Evolutionary conservation across 2,329 filamentous ascomycete genomes (phyloP), one percentile per base, ranked within the genome.

Genomic region (Nemania sp.): DNA sequence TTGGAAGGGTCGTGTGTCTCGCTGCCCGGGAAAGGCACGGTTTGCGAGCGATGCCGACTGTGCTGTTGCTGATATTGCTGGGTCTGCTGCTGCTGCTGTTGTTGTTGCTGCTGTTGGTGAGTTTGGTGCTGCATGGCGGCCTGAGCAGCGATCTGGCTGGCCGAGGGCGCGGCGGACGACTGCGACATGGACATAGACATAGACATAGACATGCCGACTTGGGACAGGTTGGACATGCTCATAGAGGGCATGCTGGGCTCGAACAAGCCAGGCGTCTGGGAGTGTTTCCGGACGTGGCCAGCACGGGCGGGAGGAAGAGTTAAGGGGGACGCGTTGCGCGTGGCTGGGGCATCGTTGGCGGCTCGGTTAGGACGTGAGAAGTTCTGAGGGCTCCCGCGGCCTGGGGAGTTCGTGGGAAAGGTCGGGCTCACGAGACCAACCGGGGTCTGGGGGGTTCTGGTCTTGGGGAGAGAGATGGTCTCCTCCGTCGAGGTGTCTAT

Each of bases 141-240:
- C 79, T 94, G 92, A 20, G 92, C 92, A 45, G 92, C 92, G 71
- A 94, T 93, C 78, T 93, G 90, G 79, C 91, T 93, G n/a, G 92
- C 89, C 1, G 86, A 85, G 69, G 88, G 79, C 27, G 83, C 78
- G 43, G 78, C 77, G 51, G 80, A 81, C 75, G 79, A 77, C 61
- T 83, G 80, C 63, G 82, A 80, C 79, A n/a, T n/a, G n/a, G n/a
- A n/a, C n/a, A n/a, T n/a, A n/a, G n/a, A n/a, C n/a, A n/a, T n/a
- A n/a, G n/a, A n/a, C n/a, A n/a, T n/a, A n/a, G n/a, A n/a, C n/a
- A 85, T 81, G 77, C 81, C 79, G 67, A 85, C 76, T 47, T 87
- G 83, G 27, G 83, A 84, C 62, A 87, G 81, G 77, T 86, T 89
- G 71, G 87, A 88, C 2, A 80, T 82, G 73, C 81, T 85, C 53